Percentiles rank a stretch among this genome's conserved stretches.
Evolutionary conservation across 202 grass and related monocot species (phyloP).

Genomic region (Musa balbisiana): DNA sequence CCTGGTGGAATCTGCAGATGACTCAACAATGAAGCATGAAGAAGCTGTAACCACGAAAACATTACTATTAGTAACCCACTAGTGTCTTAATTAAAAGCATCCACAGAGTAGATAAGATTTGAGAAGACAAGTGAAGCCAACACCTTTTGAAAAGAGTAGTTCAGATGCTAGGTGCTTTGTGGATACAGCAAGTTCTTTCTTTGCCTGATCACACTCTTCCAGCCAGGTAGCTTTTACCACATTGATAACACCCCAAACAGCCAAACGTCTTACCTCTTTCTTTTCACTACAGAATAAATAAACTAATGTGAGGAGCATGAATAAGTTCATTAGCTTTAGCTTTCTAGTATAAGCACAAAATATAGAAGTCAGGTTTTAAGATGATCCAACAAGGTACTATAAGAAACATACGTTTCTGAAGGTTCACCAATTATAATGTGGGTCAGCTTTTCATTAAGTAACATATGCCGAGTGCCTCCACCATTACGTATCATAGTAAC

Average conservation of each 20-base stretch:
- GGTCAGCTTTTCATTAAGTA: slow-evolving; percentile 75
- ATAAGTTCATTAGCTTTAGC: slow-evolving; percentile 18
- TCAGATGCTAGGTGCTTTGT: slow-evolving; percentile 55
- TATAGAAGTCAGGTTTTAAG: slow-evolving; percentile 25
- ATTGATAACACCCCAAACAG: slow-evolving; percentile 72
- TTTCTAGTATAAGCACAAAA: background rate
- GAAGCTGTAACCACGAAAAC: slow-evolving; percentile 39
- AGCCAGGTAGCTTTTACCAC: slow-evolving; percentile 70
- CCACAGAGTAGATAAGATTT: background rate
- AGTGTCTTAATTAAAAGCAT: background rate
- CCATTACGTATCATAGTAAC: slow-evolving; percentile 64
- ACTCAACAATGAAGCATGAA: slow-evolving; percentile 36
- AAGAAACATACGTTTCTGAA: slow-evolving; percentile 85
- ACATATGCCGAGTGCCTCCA: slow-evolving; percentile 72
- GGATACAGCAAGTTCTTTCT: slow-evolving; percentile 62
- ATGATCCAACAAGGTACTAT: slow-evolving; percentile 17
- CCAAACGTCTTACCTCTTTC: slow-evolving; percentile 68
- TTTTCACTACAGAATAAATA: slow-evolving; percentile 57
- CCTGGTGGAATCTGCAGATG: slow-evolving; percentile 42
- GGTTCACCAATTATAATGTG: slow-evolving; percentile 84
- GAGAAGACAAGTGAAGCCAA: background rate
- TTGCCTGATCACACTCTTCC: slow-evolving; percentile 73
- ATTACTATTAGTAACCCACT: slow-evolving; percentile 15
- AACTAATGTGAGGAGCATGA: slow-evolving; percentile 22
- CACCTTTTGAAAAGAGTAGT: slow-evolving; percentile 63